These are phyloP conservation scores for Coleophoma cylindrospora DNA, from an alignment of 2,329 filamentous ascomycete species.

Conservation along the genomic window DNA sequence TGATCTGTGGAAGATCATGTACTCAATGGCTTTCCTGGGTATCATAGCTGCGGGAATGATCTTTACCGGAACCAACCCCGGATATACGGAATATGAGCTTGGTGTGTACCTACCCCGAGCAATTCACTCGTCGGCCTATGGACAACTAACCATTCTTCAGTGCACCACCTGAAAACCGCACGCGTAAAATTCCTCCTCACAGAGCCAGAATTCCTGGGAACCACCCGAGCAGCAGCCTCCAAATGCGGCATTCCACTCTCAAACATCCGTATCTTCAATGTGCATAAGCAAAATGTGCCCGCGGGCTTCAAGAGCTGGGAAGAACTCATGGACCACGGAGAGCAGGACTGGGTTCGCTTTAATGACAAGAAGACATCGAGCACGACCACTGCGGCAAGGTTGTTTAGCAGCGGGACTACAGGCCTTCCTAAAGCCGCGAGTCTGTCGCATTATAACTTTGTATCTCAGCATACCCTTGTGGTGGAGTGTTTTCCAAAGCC, in stretches of 20 bases:
- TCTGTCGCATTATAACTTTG: slow-evolving; percentile 29
- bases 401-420: slow-evolving; percentile 48
- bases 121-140: no score
- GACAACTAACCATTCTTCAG: not conserved
- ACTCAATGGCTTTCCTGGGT: slow-evolving; percentile 13
- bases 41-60: slow-evolving; percentile 22
- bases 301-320: slow-evolving; percentile 16
- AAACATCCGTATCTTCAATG: slow-evolving; percentile 22
- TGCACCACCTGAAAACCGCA: slow-evolving; percentile 22
- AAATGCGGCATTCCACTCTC: slow-evolving; percentile 19
- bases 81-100: slow-evolving; percentile 22
- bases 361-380: slow-evolving; percentile 16
- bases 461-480: slow-evolving; percentile 32
- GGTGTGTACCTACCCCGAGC: not conserved
- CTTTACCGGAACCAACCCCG: slow-evolving; percentile 22
- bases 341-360: slow-evolving; percentile 20
- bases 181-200: slow-evolving; percentile 19
- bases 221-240: slow-evolving; percentile 14
- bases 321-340: slow-evolving; percentile 14
- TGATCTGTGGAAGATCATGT: slow-evolving; percentile 12
- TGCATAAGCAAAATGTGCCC: slow-evolving; percentile 11
- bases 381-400: slow-evolving; percentile 35
- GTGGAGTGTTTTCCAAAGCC: slow-evolving; percentile 47
- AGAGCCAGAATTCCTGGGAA: slow-evolving; percentile 16
- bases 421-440: slow-evolving; percentile 42